Evolutionary conservation across 1,139 yeast genomes (phyloP).

Genomic region (Schwanniomyces etchellsii): DNA sequence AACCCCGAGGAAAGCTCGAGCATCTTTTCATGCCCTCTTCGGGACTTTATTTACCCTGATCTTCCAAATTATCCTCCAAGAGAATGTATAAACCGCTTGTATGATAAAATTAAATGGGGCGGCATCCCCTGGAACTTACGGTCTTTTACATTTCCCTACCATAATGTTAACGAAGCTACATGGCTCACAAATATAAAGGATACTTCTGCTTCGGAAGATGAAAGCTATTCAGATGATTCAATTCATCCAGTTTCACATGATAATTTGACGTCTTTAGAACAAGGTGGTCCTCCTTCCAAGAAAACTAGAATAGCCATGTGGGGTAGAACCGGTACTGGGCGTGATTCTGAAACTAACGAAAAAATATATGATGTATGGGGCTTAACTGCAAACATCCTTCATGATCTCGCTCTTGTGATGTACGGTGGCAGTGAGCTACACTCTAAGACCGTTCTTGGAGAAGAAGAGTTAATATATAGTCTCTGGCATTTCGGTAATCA

Average conservation of each 20-base stretch:
- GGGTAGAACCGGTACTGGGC: constrained; percentile 40
- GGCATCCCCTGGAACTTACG: constrained; percentile 62
- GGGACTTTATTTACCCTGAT: constrained; percentile 50
- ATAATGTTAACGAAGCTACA: constrained; percentile 47
- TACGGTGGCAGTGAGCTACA: constrained; percentile 14
- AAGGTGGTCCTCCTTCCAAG: constrained; percentile 4
- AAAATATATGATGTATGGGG: constrained; percentile 81
- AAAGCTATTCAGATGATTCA: constrained; percentile 14
- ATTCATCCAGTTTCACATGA: background rate
- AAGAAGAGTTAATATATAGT: constrained; percentile 60
- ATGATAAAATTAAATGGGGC: constrained; percentile 54
- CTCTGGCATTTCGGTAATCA: constrained; percentile 47
- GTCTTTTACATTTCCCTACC: constrained; percentile 55
- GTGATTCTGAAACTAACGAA: constrained; percentile 32
- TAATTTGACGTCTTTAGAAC: background rate
- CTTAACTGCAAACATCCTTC: constrained; percentile 77
- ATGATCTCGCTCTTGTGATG: constrained; percentile 65
- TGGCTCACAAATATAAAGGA: constrained; percentile 63
- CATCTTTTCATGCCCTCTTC: constrained; percentile 62
- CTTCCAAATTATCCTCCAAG: constrained; percentile 18
- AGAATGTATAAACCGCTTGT: constrained; percentile 43
- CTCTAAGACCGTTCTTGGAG: constrained; percentile 34
- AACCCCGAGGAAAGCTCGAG: constrained; percentile 73
- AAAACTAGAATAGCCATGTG: constrained; percentile 18
- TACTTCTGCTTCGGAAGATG: constrained; percentile 49